Conservation (phyloP, 1,284 basidiomycete species). For the Moesziomyces globuligerus region DNA sequence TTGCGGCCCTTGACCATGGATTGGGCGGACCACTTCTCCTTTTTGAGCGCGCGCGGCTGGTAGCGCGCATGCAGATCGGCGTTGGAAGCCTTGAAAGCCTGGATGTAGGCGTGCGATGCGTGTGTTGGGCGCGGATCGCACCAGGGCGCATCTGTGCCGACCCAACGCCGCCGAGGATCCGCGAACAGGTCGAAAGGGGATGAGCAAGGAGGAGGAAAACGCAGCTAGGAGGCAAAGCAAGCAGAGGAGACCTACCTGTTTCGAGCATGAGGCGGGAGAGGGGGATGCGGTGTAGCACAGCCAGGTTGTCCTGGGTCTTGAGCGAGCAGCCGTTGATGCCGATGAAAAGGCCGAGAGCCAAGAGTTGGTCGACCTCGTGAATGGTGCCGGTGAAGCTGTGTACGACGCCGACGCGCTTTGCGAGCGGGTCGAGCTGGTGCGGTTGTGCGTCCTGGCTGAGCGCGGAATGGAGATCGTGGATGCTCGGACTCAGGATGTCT, state of each 20-base stretch:
- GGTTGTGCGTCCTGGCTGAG: not conserved
- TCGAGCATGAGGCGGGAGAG: conserved; percentile 80
- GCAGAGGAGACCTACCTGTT: conserved; percentile 75
- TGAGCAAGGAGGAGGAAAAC: no score
- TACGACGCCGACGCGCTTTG: conserved; percentile 72
- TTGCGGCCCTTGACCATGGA: conserved; percentile 82
- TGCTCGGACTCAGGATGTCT: conserved; percentile 70
- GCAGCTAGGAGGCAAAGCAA: no score
- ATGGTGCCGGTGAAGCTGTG: conserved; percentile 84
- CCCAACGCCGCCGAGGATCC: no score
- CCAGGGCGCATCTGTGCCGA: conserved; percentile 73
- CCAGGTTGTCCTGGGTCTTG: conserved; percentile 80
- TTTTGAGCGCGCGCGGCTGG: conserved; percentile 73
- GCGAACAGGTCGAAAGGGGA: not conserved
- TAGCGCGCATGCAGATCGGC: conserved; percentile 71
- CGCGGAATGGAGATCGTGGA: conserved; percentile 18
- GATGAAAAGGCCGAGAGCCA: conserved; percentile 70
- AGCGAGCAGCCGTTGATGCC: conserved; percentile 85
- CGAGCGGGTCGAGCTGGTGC: conserved; percentile 13
- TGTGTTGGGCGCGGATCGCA: conserved; percentile 82
- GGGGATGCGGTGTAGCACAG: conserved; percentile 74
- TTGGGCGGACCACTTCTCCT: conserved; percentile 75
- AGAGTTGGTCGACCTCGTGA: conserved; percentile 77
- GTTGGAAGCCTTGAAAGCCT: conserved; percentile 69
- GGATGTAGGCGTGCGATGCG: conserved; percentile 75